A percentile compares a stretch with the other conserved stretches of the same genome.
Conservation (phyloP, 2,329 filamentous ascomycete genomes). For the Byssochlamys sp. region DNA sequence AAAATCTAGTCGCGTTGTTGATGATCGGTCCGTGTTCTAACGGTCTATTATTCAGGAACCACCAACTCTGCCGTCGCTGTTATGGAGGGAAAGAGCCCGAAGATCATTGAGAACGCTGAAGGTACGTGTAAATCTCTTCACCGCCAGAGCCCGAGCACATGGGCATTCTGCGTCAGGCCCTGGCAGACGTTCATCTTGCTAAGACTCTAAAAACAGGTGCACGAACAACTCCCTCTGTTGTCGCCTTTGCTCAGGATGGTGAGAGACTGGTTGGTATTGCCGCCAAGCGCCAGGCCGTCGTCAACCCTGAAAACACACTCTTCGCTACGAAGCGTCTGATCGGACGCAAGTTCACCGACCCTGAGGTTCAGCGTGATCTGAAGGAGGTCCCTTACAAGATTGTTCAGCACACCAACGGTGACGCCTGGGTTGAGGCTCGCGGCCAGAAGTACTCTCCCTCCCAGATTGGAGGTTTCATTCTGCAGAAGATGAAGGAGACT, state of each 20-base stretch:
- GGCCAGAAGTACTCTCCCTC: constrained; percentile 94
- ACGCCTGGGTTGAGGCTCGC: constrained; percentile 89
- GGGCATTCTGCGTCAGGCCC: constrained; percentile 1
- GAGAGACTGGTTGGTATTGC: constrained; percentile 95
- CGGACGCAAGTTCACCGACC: constrained; percentile 89
- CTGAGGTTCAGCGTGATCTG: constrained; percentile 90
- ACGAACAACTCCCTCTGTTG: constrained; percentile 84
- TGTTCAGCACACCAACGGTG: constrained; percentile 89
- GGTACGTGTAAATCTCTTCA: constrained; percentile 45
- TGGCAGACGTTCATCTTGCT: constrained; percentile 1
- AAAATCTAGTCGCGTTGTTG: neutral
- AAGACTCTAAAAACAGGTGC: constrained; percentile 49
- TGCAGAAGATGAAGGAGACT: constrained; percentile 99
- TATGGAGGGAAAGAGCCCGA: constrained; percentile 92
- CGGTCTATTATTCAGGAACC: constrained; percentile 48
- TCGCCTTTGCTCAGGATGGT: constrained; percentile 88
- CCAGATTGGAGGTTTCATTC: constrained; percentile 92
- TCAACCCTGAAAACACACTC: constrained; percentile 96
- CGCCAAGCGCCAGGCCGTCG: constrained; percentile 93
- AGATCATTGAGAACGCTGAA: constrained; percentile 96
- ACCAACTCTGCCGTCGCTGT: constrained; percentile 96
- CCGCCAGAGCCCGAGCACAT: constrained; percentile 5
- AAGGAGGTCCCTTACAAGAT: constrained; percentile 99
- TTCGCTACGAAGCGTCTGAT: constrained; percentile 99
- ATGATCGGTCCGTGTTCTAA: neutral